Base-by-base conservation (phyloP, 2,329 filamentous ascomycete species). In the Arthroderma sp. region DNA sequence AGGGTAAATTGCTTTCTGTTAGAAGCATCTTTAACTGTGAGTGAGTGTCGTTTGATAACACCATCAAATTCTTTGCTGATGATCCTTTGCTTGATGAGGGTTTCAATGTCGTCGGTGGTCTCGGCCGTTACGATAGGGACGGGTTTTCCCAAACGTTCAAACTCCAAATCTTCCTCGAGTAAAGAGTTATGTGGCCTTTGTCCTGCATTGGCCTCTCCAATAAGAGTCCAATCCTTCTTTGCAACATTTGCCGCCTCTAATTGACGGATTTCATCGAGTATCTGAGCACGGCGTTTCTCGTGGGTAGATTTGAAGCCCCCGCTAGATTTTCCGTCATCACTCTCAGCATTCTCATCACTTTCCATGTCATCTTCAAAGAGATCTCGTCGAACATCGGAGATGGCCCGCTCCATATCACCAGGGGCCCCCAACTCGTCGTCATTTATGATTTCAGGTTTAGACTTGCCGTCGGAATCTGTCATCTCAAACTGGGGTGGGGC, bases 101-200 rank as follows among this genome's bases (percentile, higher is more conserved):
- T 82, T 64, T 98, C 91, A 46, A 98, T 93, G 55, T 81, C 80
- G 62, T 95, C 88, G 44, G 80, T 93, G 36, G 93, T 74, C 62
- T 95, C 88, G 36, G 85, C 81, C 0, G 91, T 96, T 60, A 95
- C 87, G 49, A 96, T 84, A 1, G 89, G 86, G 0, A 96, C 83
- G 0, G 91, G 89, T 62, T 96, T 98, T 57, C 91, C 91, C 22
- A 85, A 79, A 55, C 93, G 80, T 66, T 98, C 91, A 59, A 96
- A 98, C 52, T 96, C 89, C 28, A 98, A 75, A 56, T 96, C 87
- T 66, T 96, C 80, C 59, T 96, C 88, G 1, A 98, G 77, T 2
- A 98, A 74, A 0, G 89, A 95, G 68, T 98, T 96, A 44, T 86
- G 61, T 0, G 91, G 91, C 32, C 91, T 77, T 53, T 91, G 85